phyloP scores from a whole-genome alignment of 1,139 yeast species.

The Geotrichum candidum region DNA sequence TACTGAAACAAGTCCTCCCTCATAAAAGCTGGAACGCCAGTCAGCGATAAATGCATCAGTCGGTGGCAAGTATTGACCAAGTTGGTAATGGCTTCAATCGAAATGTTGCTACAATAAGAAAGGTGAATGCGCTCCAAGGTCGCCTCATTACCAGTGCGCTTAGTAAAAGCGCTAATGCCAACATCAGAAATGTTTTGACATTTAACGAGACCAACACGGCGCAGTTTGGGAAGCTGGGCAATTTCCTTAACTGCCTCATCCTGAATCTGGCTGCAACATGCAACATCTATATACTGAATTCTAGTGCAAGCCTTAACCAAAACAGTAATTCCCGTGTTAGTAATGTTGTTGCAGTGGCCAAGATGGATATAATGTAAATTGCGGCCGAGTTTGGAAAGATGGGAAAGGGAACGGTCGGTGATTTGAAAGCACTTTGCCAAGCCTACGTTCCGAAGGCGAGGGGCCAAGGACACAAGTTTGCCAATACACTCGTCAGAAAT shows the following conservation, averaged over 20 bases:
- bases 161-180: conserved; percentile 73
- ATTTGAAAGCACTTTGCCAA: conserved; percentile 84
- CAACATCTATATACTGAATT: conserved; percentile 88
- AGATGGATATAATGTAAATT: conserved; percentile 84
- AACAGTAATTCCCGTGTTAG: conserved; percentile 78
- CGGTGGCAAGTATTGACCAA: conserved; percentile 76
- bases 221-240: conserved; percentile 68
- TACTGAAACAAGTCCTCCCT: conserved; percentile 78
- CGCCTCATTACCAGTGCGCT: conserved; percentile 59
- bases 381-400: conserved; percentile 68
- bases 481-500: conserved; percentile 78
- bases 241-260: conserved; percentile 76
- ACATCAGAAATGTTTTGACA: conserved; percentile 83
- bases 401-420: conserved; percentile 74
- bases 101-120: conserved; percentile 80
- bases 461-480: conserved; percentile 68
- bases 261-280: conserved; percentile 87
- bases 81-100: conserved; percentile 41
- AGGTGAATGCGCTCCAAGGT: conserved; percentile 87
- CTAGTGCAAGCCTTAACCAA: conserved; percentile 76
- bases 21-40: conserved; percentile 86
- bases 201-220: conserved; percentile 90
- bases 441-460: conserved; percentile 79
- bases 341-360: conserved; percentile 88
- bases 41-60: conserved; percentile 82